phyloP scores from a whole-genome alignment of 1,284 basidiomycete species.

The Ceratobasidium sp. region DNA sequence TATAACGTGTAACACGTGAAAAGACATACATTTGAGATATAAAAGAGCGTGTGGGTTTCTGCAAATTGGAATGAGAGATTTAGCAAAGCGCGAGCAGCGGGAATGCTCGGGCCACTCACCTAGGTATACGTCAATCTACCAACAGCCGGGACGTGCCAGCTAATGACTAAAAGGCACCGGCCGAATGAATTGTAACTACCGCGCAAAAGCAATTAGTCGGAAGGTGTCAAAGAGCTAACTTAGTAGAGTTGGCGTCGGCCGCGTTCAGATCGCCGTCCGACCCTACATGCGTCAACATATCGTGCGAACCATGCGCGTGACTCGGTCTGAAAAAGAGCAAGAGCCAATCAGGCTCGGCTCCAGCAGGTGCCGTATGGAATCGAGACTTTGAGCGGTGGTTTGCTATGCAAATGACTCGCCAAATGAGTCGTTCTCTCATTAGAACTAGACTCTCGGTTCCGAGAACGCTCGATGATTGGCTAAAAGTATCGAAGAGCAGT shows the following conservation, averaged over 20 bases:
- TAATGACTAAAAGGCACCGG: not conserved
- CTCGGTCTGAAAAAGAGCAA: not conserved
- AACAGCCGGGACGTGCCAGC: not conserved
- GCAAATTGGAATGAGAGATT: not conserved
- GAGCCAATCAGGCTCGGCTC: too few species aligned
- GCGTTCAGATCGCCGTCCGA: constrained; percentile 24
- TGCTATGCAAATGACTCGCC: not conserved
- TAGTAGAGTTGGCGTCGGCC: constrained; percentile 17
- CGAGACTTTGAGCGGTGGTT: not conserved
- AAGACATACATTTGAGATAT: constrained; percentile 5
- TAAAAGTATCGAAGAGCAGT: not conserved
- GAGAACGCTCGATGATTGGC: not conserved
- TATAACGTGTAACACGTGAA: not conserved
- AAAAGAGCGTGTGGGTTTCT: constrained; percentile 13
- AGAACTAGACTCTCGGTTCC: not conserved
- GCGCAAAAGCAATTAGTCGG: not conserved
- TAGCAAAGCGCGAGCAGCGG: not conserved
- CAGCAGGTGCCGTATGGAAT: too few species aligned
- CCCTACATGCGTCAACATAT: constrained; percentile 22
- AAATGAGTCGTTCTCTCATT: not conserved
- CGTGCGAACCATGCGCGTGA: constrained; percentile 23
- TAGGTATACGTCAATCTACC: not conserved
- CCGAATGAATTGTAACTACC: not conserved
- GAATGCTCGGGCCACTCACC: not conserved
- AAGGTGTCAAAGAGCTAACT: not conserved